Percentiles rank a stretch among this genome's conserved stretches.
Evolutionary conservation across 805 yeast genomes (phyloP).

Genomic region (Candida anglica): DNA sequence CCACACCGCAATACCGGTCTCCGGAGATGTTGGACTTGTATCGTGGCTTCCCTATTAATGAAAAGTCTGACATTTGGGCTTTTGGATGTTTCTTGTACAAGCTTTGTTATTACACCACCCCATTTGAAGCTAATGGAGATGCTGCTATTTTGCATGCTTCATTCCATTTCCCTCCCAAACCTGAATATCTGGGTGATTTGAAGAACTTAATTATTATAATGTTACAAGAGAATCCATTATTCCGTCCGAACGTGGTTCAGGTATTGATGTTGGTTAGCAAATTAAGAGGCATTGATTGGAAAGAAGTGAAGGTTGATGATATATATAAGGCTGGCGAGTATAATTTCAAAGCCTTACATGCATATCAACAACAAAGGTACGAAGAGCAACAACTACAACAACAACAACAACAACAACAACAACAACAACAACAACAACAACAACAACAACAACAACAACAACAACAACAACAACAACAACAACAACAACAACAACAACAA

Average conservation of each 20-base stretch:
- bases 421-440: conserved; percentile 17
- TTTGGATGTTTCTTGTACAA: conserved; percentile 88
- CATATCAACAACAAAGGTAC: conserved; percentile 41
- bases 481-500: too few species aligned
- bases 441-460: conserved; percentile 13
- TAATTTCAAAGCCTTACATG: conserved; percentile 52
- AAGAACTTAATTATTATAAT: conserved; percentile 72
- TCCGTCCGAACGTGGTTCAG: conserved; percentile 86
- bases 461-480: too few species aligned
- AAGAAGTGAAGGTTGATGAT: conserved; percentile 32
- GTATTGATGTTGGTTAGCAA: conserved; percentile 63
- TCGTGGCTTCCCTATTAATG: conserved; percentile 80
- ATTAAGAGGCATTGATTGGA: conserved; percentile 35
- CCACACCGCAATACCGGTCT: conserved; percentile 92
- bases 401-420: conserved; percentile 39
- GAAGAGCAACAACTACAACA: conserved; percentile 29
- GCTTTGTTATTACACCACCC: conserved; percentile 88
- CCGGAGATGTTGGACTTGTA: conserved; percentile 96
- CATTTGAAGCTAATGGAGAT: conserved; percentile 87
- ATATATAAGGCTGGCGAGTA: conserved; percentile 51
- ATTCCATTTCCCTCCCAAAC: conserved; percentile 69
- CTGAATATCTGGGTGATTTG: conserved; percentile 66
- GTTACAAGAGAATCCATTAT: conserved; percentile 77
- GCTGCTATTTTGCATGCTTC: conserved; percentile 83
- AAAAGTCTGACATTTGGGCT: conserved; percentile 96